Conservation (phyloP, 2,329 filamentous ascomycete species). For the Hymenoscyphus linearis region DNA sequence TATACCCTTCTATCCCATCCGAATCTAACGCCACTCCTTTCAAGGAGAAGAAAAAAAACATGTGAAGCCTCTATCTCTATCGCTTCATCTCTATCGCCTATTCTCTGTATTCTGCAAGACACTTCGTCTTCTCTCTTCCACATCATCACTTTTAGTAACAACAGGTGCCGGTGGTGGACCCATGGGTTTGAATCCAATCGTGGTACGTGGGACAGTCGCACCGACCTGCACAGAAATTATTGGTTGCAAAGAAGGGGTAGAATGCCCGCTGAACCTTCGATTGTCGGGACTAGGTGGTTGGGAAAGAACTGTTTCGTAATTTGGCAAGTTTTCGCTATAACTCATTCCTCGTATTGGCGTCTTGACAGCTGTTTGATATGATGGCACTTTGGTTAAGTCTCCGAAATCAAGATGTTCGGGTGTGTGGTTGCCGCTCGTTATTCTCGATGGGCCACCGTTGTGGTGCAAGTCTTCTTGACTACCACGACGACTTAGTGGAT, state of each 20-base stretch:
- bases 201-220: not conserved
- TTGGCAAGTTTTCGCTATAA: constrained; percentile 52
- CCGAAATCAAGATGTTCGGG: constrained; percentile 51
- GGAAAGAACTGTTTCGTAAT: constrained; percentile 59
- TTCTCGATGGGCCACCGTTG: constrained; percentile 22
- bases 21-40: not conserved
- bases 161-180: constrained; percentile 16
- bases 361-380: constrained; percentile 69
- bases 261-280: constrained; percentile 11
- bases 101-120: constrained; percentile 24
- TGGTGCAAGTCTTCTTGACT: constrained; percentile 46
- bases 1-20: not conserved
- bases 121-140: constrained; percentile 26
- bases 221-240: not conserved
- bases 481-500: constrained; percentile 40
- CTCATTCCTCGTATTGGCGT: constrained; percentile 51
- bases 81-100: constrained; percentile 7
- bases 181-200: constrained; percentile 28
- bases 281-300: constrained; percentile 37
- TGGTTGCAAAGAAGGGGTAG: not conserved
- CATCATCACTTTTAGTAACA: constrained; percentile 16
- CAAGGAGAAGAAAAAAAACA: not conserved
- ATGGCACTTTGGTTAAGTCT: constrained; percentile 68
- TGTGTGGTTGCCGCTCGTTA: constrained; percentile 46
- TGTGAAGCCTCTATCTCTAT: not conserved